phyloP scores from a whole-genome alignment of 108 stramenopile species.

The Seminavis robusta region DNA sequence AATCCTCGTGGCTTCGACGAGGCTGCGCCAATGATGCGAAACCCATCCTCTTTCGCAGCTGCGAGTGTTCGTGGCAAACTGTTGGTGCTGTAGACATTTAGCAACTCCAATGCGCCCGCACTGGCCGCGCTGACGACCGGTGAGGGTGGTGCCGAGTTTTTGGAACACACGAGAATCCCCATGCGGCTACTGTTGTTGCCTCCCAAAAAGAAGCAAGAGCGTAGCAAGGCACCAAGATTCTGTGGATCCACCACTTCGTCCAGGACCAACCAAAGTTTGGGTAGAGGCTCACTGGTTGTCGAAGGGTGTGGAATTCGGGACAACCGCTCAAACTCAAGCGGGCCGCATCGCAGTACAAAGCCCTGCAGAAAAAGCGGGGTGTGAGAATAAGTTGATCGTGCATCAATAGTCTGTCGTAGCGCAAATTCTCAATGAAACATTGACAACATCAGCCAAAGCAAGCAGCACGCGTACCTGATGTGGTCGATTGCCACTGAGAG shows the following conservation, averaged over 20 bases:
- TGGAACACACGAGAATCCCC: slow-evolving; percentile 76
- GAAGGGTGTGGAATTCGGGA: slow-evolving; percentile 38
- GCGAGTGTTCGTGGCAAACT: slow-evolving; percentile 84
- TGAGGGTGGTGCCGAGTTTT: slow-evolving; percentile 85
- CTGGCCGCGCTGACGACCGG: slow-evolving; percentile 81
- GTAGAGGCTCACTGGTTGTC: slow-evolving; percentile 3
- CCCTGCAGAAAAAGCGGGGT: slow-evolving; percentile 31
- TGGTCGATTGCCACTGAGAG: slow-evolving; percentile 79
- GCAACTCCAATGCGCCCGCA: slow-evolving; percentile 83
- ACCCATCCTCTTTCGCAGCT: slow-evolving; percentile 77
- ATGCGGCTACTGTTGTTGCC: slow-evolving; percentile 22
- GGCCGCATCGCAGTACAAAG: slow-evolving; percentile 74
- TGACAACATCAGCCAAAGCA: not conserved
- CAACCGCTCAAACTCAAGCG: slow-evolving; percentile 58
- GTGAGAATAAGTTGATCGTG: not conserved
- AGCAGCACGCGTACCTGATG: slow-evolving; percentile 79
- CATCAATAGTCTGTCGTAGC: too few species aligned
- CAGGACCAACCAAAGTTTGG: slow-evolving; percentile 72
- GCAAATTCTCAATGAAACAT: too few species aligned
- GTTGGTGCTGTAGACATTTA: slow-evolving; percentile 61
- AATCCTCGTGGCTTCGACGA: slow-evolving; percentile 37
- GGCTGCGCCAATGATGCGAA: slow-evolving; percentile 85
- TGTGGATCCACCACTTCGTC: slow-evolving; percentile 94
- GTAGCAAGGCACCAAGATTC: slow-evolving; percentile 81
- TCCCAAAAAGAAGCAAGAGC: slow-evolving; percentile 84